Evolutionary conservation across 768 basidiomycete genomes (phyloP), one percentile per base, ranked within the genome.

Genomic region (Tricholoma sp.): DNA sequence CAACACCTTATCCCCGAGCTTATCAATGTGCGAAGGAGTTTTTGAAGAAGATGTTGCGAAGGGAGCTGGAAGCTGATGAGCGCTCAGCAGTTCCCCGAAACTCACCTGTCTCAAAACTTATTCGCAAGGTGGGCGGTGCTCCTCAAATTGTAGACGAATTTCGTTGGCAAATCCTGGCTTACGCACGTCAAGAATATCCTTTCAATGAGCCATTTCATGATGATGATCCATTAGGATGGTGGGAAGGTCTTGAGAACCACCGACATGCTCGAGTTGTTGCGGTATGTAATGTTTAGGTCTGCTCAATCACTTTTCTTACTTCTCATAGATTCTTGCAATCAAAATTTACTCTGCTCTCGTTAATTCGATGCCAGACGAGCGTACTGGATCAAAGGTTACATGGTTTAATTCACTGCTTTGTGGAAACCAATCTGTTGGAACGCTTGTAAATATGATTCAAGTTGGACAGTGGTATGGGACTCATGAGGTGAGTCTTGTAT

Each of bases 341-440:
- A 65, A 65, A 53, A 58, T 71, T n/a, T 68, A 66, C 52, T 55
- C 66, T 0, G 61, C 69, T 32, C 54, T 63, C 11, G 68, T 63
- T n/a, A 71, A 70, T 54, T 72, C 68, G 0, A 72, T 72, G 69
- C 56, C 67, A 6, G 70, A 70, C 45, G 70, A 72, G 54, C 59
- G 65, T 15, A 70, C 70, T 10, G 67, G 63, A 12, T 70, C 66
- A 20, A 71, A 71, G 4, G 69, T 72, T 39, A 76, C 71, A 47
- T 75, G 76, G 64, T 69, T 76, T 60, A 72, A 62, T 17, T 57
- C 58, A 10, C 32, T 56, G 0, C 41, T 59, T 11, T 58, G 61
- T 11, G 32, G 54, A 18, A 47, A 58, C 29, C 52, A 61, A 20
- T 33, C 42, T 1, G 47, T 58, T 1, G 41, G 33, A 12, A 39